Percentiles rank a stretch among this genome's conserved stretches.
These are phyloP conservation scores for Piromyces finnis DNA, from an alignment of 192 early-diverging fungal species.

Conservation along the genomic window DNA sequence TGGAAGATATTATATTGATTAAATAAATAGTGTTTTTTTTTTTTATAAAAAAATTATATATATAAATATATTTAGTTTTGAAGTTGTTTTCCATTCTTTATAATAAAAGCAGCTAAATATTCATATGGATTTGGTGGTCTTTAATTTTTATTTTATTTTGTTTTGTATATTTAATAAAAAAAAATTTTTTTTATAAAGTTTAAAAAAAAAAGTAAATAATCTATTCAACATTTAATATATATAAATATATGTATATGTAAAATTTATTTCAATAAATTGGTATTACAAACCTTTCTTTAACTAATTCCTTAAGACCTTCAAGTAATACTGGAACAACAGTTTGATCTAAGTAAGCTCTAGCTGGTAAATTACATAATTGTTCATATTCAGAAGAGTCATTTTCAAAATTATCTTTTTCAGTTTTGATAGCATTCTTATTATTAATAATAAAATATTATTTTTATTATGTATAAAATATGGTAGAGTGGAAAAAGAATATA, in stretches of 20 bases:
- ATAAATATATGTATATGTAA: too few species aligned
- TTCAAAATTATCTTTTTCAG: background rate
- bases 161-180: too few species aligned
- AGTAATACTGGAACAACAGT: constrained; percentile 26
- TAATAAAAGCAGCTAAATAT: constrained; percentile 16
- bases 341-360: constrained; percentile 24
- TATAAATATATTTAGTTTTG: too few species aligned
- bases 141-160: background rate
- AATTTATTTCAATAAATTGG: background rate
- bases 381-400: background rate
- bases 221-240: too few species aligned
- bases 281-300: constrained; percentile 32
- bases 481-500: too few species aligned
- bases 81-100: constrained; percentile 10
- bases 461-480: background rate
- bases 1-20: too few species aligned
- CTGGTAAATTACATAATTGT: constrained; percentile 7
- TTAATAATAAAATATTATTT: background rate
- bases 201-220: too few species aligned
- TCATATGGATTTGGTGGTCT: constrained; percentile 26
- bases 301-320: constrained; percentile 24
- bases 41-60: too few species aligned
- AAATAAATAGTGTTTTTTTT: too few species aligned
- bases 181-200: too few species aligned
- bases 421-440: background rate